Evolutionary conservation across 805 yeast species (phyloP).

Genomic region (Yarrowia sp.): DNA sequence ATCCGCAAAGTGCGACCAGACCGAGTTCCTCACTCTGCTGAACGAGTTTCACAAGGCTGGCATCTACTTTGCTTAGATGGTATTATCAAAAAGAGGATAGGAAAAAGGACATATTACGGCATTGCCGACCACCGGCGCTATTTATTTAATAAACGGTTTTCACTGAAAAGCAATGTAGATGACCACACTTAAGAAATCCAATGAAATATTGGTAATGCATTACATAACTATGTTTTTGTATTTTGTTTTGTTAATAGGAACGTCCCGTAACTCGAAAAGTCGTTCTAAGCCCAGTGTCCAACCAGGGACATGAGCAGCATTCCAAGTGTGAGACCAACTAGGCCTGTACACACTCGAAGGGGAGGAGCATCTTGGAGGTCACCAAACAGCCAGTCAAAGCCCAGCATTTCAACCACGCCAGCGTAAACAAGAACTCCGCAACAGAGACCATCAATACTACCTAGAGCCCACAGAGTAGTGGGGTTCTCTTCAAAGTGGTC

Average conservation of each 20-base stretch:
- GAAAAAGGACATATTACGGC: background rate
- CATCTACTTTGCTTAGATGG: constrained; percentile 79
- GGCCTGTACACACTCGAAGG: constrained; percentile 30
- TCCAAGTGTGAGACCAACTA: constrained; percentile 46
- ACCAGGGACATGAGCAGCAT: constrained; percentile 60
- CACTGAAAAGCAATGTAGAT: background rate
- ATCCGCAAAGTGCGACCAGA: constrained; percentile 92
- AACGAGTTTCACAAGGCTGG: constrained; percentile 97
- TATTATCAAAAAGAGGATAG: background rate
- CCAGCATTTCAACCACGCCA: constrained; percentile 75
- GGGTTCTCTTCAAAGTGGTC: constrained; percentile 52
- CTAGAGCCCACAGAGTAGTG: constrained; percentile 59
- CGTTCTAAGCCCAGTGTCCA: constrained; percentile 56
- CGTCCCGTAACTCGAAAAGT: too few relatives aligned
- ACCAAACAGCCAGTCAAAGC: constrained; percentile 58
- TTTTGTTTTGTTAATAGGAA: background rate
- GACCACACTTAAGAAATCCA: too few relatives aligned
- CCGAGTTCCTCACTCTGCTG: constrained; percentile 75
- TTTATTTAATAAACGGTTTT: constrained; percentile 1
- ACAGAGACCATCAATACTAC: constrained; percentile 70
- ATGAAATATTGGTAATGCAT: too few relatives aligned
- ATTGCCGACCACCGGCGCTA: constrained; percentile 15
- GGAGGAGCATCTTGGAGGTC: constrained; percentile 31
- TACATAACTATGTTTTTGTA: too few relatives aligned
- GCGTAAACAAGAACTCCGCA: constrained; percentile 77